Conservation (phyloP, 2,329 filamentous ascomycete genomes). For the Neofusicoccum kwambonambiense region DNA sequence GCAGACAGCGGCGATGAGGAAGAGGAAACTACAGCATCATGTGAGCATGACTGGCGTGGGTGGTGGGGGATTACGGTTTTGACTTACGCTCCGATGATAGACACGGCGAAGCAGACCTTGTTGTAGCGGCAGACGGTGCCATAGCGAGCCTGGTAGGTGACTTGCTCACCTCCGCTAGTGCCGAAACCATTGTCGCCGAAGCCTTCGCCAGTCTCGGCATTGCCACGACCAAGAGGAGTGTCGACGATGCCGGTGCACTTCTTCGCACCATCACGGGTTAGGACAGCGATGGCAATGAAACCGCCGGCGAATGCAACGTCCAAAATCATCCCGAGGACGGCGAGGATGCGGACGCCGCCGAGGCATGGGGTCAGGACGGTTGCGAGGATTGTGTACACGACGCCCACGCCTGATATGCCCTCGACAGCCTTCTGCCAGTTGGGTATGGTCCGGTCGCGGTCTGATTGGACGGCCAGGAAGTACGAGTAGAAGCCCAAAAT, state of each 20-base stretch:
- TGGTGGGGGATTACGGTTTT: background rate
- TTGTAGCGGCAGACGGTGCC: conserved; percentile 72
- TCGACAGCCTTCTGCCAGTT: conserved; percentile 70
- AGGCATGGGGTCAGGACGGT: conserved; percentile 75
- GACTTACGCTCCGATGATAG: conserved; percentile 73
- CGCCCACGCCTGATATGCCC: conserved; percentile 67
- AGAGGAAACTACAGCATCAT: conserved; percentile 61
- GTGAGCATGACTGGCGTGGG: background rate
- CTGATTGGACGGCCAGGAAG: conserved; percentile 72
- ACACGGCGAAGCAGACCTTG: conserved; percentile 72
- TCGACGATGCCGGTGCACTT: conserved; percentile 64
- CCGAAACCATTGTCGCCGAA: conserved; percentile 44
- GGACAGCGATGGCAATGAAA: conserved; percentile 78
- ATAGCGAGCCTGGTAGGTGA: conserved; percentile 47
- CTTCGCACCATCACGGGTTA: conserved; percentile 67
- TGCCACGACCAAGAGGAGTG: conserved; percentile 68
- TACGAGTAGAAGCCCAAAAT: conserved; percentile 77
- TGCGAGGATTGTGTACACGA: conserved; percentile 72
- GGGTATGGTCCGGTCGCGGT: conserved; percentile 63
- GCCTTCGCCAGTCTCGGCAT: conserved; percentile 51
- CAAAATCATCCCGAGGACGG: conserved; percentile 69
- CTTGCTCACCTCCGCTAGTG: conserved; percentile 36
- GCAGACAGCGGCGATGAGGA: conserved; percentile 68
- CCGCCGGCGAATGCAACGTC: conserved; percentile 73
- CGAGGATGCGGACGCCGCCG: conserved; percentile 71